Conservation (phyloP, 2,329 filamentous ascomycete species). For the Fusarium austroafricanum region DNA sequence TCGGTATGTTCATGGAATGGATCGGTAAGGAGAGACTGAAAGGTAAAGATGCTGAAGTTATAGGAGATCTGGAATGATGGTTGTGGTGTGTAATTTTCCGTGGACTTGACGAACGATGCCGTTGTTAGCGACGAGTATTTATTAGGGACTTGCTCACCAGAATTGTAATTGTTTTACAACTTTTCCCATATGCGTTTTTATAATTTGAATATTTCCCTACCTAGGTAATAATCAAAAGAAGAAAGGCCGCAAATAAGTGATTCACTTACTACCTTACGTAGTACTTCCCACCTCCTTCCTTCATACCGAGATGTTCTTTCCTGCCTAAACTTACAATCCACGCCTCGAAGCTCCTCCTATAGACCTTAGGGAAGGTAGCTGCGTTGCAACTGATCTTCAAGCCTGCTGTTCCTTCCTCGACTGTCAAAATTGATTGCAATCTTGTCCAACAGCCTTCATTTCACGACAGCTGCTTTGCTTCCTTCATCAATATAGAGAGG, state of each 20-base stretch:
- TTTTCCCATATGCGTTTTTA: neutral
- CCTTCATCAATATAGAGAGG: neutral
- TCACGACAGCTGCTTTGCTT: neutral
- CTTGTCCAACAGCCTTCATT: neutral
- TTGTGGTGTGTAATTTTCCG: neutral
- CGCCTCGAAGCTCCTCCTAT: neutral
- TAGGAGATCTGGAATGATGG: conserved; percentile 17
- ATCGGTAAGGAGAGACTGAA: conserved; percentile 59
- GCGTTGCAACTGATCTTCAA: too few species aligned
- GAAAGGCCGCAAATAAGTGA: neutral
- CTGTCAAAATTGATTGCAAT: neutral
- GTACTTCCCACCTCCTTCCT: neutral
- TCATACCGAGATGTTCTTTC: neutral
- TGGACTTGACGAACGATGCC: neutral
- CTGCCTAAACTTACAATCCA: neutral
- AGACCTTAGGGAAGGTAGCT: too few species aligned
- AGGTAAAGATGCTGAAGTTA: conserved; percentile 23
- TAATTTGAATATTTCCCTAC: neutral
- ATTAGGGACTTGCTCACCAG: neutral
- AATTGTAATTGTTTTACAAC: neutral
- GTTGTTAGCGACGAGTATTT: neutral
- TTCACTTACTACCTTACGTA: too few species aligned
- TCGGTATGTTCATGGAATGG: conserved; percentile 75
- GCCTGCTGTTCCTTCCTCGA: neutral
- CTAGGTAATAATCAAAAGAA: neutral